Percentiles rank a stretch among this genome's conserved stretches.
These are phyloP conservation scores for Phyllosticta citribraziliensis DNA, from an alignment of 2,329 filamentous ascomycete genomes.

Conservation along the genomic window DNA sequence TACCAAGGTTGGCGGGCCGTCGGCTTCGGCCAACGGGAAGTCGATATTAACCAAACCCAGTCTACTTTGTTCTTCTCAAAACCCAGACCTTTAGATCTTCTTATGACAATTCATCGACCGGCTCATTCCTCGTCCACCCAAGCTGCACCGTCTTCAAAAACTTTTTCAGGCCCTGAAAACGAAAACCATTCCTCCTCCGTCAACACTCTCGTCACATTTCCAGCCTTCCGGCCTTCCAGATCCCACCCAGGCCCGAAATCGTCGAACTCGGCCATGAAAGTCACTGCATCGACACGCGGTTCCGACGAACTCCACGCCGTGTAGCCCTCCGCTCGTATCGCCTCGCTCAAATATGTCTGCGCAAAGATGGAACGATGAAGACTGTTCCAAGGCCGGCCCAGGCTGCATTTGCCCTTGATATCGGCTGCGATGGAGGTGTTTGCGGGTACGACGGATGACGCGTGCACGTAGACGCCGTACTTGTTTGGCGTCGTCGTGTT, in stretches of 20 bases:
- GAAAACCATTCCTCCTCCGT: conserved; percentile 26
- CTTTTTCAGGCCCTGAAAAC: conserved; percentile 32
- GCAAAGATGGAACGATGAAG: conserved; percentile 49
- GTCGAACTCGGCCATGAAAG: conserved; percentile 48
- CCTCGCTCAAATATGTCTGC: conserved; percentile 44
- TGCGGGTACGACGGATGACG: conserved; percentile 44
- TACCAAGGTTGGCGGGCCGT: conserved; percentile 1
- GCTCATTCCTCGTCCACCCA: background rate
- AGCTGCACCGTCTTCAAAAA: conserved; percentile 31
- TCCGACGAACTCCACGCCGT: conserved; percentile 41
- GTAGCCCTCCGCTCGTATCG: conserved; percentile 45
- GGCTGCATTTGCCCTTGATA: conserved; percentile 41
- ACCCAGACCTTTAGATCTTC: background rate
- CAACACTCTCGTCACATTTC: conserved; percentile 40
- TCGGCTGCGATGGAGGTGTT: conserved; percentile 36
- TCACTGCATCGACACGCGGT: conserved; percentile 34
- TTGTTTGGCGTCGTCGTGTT: conserved; percentile 59
- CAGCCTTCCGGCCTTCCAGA: conserved; percentile 32
- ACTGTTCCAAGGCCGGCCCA: conserved; percentile 55
- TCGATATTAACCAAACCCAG: background rate
- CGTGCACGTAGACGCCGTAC: conserved; percentile 56
- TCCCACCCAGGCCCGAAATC: conserved; percentile 46
- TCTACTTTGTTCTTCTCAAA: background rate
- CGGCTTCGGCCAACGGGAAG: conserved; percentile 10
- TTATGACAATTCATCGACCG: background rate